These are phyloP conservation scores for Cladophialophora immunda DNA, from an alignment of 2,329 filamentous ascomycete species.

Conservation along the genomic window DNA sequence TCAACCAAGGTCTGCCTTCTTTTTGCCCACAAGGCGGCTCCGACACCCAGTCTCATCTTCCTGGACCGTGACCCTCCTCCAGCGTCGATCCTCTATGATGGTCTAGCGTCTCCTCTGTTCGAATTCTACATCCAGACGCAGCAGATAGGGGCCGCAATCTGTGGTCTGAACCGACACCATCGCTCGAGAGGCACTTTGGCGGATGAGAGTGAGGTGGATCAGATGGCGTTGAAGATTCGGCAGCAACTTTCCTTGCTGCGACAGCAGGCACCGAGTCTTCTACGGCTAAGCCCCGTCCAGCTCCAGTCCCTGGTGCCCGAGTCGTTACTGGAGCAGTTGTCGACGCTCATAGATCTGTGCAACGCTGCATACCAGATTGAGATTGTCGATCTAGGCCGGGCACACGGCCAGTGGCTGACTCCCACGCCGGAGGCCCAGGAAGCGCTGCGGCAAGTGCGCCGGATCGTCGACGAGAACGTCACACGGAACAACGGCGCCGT, in stretches of 20 bases:
- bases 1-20: conserved; percentile 21
- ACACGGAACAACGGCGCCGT: neutral
- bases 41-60: conserved; percentile 10
- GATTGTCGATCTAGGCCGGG: conserved; percentile 22
- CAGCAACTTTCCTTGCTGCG: conserved; percentile 49
- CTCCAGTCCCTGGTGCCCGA: conserved; percentile 2
- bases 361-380: conserved; percentile 22
- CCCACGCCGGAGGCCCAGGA: conserved; percentile 18
- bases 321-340: neutral
- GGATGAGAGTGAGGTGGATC: conserved; percentile 51
- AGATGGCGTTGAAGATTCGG: conserved; percentile 48
- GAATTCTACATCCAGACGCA: conserved; percentile 28
- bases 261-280: conserved; percentile 44
- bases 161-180: conserved; percentile 47
- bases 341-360: conserved; percentile 21
- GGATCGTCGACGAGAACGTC: conserved; percentile 17
- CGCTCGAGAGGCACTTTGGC: conserved; percentile 49
- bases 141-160: conserved; percentile 29
- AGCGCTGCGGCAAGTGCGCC: conserved; percentile 24
- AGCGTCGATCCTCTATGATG: conserved; percentile 12
- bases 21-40: conserved; percentile 10
- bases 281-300: conserved; percentile 13
- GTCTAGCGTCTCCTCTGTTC: conserved; percentile 11
- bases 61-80: conserved; percentile 5
- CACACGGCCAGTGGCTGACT: conserved; percentile 15